Evolutionary conservation across 495 filamentous ascomycete genomes (phyloP).

Genomic region (Penicillium maclennaniae): DNA sequence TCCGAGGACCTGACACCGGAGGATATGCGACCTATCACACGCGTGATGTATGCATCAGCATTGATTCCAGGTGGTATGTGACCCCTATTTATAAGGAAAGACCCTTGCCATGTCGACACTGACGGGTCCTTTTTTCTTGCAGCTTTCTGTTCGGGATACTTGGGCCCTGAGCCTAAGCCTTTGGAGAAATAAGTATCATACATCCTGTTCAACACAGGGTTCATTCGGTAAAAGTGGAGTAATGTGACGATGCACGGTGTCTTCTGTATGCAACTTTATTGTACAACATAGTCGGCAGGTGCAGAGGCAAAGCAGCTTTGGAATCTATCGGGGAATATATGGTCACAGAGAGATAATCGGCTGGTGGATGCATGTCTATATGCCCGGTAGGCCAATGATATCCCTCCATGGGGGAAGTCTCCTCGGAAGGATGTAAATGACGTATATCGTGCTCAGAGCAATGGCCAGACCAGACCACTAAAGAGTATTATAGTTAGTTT

Average conservation of each 20-base stretch:
- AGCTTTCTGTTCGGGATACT: conserved; percentile 38
- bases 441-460: conserved; percentile 63
- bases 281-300: neutral
- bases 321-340: conserved; percentile 17
- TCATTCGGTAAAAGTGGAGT: neutral
- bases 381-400: conserved; percentile 72
- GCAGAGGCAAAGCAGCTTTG: conserved; percentile 9
- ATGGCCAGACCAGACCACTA: conserved; percentile 71
- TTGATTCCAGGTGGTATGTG: conserved; percentile 58
- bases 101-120: neutral
- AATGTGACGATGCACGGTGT: neutral
- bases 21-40: conserved; percentile 55
- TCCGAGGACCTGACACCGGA: conserved; percentile 34
- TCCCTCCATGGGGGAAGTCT: conserved; percentile 57
- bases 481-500: conserved; percentile 20
- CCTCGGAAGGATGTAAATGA: conserved; percentile 74
- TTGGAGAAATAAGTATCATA: neutral
- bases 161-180: conserved; percentile 33
- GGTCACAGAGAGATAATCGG: conserved; percentile 1
- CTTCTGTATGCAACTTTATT: neutral
- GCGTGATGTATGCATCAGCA: conserved; percentile 65
- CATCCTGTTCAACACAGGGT: neutral
- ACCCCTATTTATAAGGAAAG: neutral
- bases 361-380: conserved; percentile 35
- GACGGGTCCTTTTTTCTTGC: neutral